A percentile compares a stretch with the other conserved stretches of the same genome.
These are phyloP conservation scores for Leptomonas seymouri DNA, from an alignment of 208 protist species.

Conservation along the genomic window DNA sequence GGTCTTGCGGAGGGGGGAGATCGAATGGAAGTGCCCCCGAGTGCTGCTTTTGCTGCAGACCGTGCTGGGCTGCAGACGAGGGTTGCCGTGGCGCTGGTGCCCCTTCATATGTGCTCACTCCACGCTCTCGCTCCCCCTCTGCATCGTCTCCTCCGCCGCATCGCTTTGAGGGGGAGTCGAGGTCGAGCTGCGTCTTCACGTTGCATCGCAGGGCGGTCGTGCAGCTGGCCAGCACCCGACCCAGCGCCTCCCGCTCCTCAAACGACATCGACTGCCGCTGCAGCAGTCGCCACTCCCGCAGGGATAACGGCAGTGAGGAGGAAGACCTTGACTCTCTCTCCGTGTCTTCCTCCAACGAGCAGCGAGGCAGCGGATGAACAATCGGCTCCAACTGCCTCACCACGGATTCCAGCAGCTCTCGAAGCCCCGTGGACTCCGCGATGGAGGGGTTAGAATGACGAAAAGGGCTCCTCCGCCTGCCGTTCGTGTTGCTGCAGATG, in stretches of 20 bases:
- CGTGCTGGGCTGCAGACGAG: not conserved
- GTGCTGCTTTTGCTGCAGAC: not conserved
- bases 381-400: slow-evolving; percentile 8
- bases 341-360: not conserved
- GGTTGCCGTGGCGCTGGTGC: not conserved
- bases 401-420: slow-evolving; percentile 13
- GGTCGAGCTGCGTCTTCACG: not conserved
- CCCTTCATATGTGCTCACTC: not conserved
- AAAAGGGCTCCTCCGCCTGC: not conserved
- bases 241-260: slow-evolving; percentile 18
- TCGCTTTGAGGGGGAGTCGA: slow-evolving; percentile 5
- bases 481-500: not conserved
- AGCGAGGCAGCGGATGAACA: not conserved
- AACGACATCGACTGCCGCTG: not conserved
- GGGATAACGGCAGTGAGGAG: not conserved
- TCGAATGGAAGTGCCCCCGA: not conserved
- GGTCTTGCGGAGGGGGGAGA: slow-evolving; percentile 11
- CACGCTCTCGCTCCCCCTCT: not conserved
- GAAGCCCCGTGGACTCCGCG: not conserved
- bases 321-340: not conserved
- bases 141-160: not conserved
- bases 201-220: slow-evolving; percentile 14
- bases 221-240: slow-evolving; percentile 16
- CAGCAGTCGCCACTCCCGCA: not conserved
- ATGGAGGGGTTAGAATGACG: not conserved